Evolutionary conservation across 2,329 filamentous ascomycete species (phyloP), one percentile per base, ranked within the genome.

Genomic region (Colletotrichum tropicale): DNA sequence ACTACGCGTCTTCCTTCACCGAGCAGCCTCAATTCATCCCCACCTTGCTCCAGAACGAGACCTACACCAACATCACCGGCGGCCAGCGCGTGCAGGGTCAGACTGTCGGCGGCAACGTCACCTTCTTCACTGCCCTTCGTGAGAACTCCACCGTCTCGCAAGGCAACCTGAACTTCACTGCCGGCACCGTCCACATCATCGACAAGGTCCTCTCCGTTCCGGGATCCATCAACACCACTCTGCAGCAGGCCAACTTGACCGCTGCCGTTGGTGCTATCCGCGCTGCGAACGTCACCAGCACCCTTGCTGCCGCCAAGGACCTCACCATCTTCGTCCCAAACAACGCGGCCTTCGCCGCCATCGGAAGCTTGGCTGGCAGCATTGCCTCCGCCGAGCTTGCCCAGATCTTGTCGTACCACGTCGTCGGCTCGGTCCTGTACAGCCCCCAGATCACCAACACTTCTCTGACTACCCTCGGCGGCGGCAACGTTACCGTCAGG

Each of bases 301-400:
- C 83, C 10, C 81, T 92, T 38, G 82, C 87, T 78, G 78, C 76
- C 4, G 80, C 84, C 10, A 78, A 80, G 32, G 86, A 92, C 79
- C 78, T 94, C 52, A 94, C 93, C 71, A 86, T 94, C 76, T 94
- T 94, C 77, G 91, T 89, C 1, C 93, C 93, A 3, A 88, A 85
- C 80, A 92, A 93, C 81, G 84, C 84, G 3, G 92, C 92, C 15
- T 92, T 94, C 84, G 85, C 88, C 38, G 82, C 85, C 30, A 90
- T 94, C 58, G 91, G 89, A 71, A 90, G 87, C 66, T 84, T 88
- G 30, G 80, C 91, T 13, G 81, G 83, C 32, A 87, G 87, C 73
- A 81, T 93, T 34, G 86, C 86, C 28, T 80, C 83, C 1, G 82
- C 87, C 6, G 82, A 90, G 16, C 85, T 94, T 2, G 81, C 86